Evolutionary conservation across 352 stramenopile genomes (phyloP), one percentile per base, ranked within the genome.

Genomic region (Globisporangium radiosum): DNA sequence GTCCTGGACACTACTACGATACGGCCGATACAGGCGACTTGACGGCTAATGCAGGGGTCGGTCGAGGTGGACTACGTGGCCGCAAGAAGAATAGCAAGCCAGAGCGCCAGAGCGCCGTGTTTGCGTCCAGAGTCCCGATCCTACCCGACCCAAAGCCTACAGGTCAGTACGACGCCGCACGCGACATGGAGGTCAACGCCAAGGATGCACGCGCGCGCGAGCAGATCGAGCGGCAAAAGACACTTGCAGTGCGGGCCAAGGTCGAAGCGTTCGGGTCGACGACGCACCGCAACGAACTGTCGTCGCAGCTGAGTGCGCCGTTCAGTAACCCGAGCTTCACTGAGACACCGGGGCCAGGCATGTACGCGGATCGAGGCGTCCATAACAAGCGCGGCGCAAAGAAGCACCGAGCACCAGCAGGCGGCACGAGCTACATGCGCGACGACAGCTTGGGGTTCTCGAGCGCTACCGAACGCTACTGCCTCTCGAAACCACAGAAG

Each of bases 121-220:
- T 92, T 65, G 75, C 80, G 3, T 89, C 79, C n/a, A 87, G 84
- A 15, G 82, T 92, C 5, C 82, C 82, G 5, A 82, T 90, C 54
- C 70, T 92, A 4, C 72, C 66, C 1, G 55, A 63, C 1, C 60
- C 76, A 4, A 82, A 84, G 53, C 68, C 71, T 10, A 66, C 68
- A 8, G 64, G 69, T 14, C 69, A 76, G 17, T 78, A 82, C 47
- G 76, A 90, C 54, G 59, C 68, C 15, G 79, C 90, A 42, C 76
- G 76, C 55, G 79, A 82, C n/a, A 61, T 87, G n/a, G 79, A 90
- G 59, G 47, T 85, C 48, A 62, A 66, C 2, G 70, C 62, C 15
- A 90, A 85, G 54, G 75, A 88, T 43, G 71, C 76, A 56, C 73
- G 77, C 0, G 59, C 69, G 11, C 66, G 66, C 15, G 69, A 72